Evolutionary conservation across 2,329 filamentous ascomycete species (phyloP), one percentile per base, ranked within the genome.

Genomic region (Cladosporium phlei): DNA sequence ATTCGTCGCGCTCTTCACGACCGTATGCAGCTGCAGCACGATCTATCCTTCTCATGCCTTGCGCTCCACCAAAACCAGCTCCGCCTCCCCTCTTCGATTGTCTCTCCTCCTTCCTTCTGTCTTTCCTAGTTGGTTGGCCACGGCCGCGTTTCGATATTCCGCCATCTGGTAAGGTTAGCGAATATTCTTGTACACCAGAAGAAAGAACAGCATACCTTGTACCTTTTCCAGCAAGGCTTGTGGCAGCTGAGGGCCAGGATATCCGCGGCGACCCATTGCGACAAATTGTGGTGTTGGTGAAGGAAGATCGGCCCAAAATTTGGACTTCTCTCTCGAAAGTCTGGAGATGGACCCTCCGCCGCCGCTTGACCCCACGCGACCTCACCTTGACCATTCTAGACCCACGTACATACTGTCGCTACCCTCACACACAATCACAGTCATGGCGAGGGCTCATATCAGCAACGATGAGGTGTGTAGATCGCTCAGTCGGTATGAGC

Each of bases 101-200:
- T 46, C 85, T 75, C 56, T 85, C 79, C 12, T 76, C 76, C 61
- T 83, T 87, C 47, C 86, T 77, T 49, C 78, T 75, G 45, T 64
- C 60, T 48, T 67, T 67, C 14, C 65, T 56, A 8, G 55, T 48
- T 8, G 44, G 49, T 20, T 55, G 55, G 24, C 44, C 43, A 7
- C 47, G 43, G 48, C 54, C 52, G 50, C 51, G 39, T 45, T 53
- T 56, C 17, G 52, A 51, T 27, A 46, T 52, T 5, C 51, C 56
- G 9, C 57, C 53, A 29, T 30, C 45, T 45, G 42, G 1, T 17
- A 29, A 12, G 32, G 17, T 45, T 22, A 45, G 42, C 14, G 29
- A 20, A 3, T 5, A 19, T 37, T 37, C 4, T n/a, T 29, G 24
- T n/a, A 11, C 4, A 12, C 19, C 3, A 8, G 4, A 7, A 11